Evolutionary conservation across 371 early-diverging fungal genomes (phyloP).

Genomic region (Zopfochytrium polystomum): DNA sequence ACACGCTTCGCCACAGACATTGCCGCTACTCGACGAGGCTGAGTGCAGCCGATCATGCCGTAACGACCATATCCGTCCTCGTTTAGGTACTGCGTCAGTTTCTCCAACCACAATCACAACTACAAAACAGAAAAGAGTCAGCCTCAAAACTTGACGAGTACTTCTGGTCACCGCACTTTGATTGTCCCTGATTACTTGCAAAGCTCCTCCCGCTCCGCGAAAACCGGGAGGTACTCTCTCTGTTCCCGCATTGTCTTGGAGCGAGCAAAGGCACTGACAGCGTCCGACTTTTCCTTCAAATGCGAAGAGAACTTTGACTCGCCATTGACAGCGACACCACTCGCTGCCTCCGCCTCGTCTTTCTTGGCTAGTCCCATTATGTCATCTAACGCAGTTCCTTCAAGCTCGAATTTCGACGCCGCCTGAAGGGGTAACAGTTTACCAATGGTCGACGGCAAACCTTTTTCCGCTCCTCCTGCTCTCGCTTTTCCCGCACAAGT

Average conservation of each 20-base stretch:
- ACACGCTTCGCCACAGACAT: slow-evolving; percentile 96
- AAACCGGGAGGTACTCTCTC: slow-evolving; percentile 89
- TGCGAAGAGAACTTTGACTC: slow-evolving; percentile 79
- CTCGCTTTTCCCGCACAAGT: slow-evolving; percentile 83
- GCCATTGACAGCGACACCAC: slow-evolving; percentile 38
- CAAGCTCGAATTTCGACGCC: slow-evolving; percentile 72
- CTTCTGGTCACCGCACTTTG: slow-evolving; percentile 49
- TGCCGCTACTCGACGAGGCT: too few species aligned
- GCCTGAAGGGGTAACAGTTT: too few species aligned
- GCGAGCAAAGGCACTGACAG: slow-evolving; percentile 74
- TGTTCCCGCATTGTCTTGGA: slow-evolving; percentile 85
- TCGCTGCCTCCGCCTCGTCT: background rate
- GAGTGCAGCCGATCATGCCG: too few species aligned
- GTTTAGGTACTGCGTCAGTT: slow-evolving; percentile 96
- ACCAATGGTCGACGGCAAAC: too few species aligned
- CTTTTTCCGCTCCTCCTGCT: slow-evolving; percentile 84
- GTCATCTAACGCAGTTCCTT: slow-evolving; percentile 90
- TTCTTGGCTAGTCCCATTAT: slow-evolving; percentile 86
- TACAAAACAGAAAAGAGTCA: slow-evolving; percentile 8
- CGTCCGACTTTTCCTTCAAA: slow-evolving; percentile 64
- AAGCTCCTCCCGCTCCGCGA: slow-evolving; percentile 89
- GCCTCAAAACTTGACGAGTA: background rate
- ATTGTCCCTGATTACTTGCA: slow-evolving; percentile 87
- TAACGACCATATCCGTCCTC: slow-evolving; percentile 86
- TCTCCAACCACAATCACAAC: slow-evolving; percentile 95